Base-by-base conservation (phyloP, 495 filamentous ascomycete genomes). In the Penicilliopsis zonata region DNA sequence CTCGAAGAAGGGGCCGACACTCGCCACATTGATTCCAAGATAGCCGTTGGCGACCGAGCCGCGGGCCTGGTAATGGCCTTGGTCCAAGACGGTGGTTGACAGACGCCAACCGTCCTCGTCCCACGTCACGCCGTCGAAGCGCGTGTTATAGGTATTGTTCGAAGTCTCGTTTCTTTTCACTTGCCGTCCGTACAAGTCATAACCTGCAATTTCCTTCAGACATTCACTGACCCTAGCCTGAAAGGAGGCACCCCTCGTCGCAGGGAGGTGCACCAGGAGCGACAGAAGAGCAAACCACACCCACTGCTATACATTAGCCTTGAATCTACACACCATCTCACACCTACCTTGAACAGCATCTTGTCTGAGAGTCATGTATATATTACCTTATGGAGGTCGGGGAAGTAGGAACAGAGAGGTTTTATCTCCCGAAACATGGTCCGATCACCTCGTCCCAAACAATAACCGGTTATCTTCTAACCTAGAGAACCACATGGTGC, bases 1-100 rank as follows among this genome's bases (percentile, higher is more conserved):
- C 37, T 82, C 78, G 45, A 81, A 82, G 54, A 84, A 82, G 0
- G 79, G 79, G 1, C 79, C 79, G 5, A 63, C 59, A 19, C 69
- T 69, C 15, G 78, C 73, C 8, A 82, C 73, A 42, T 63, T 69
- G 30, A 71, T 69, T 14, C 72, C 72, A 1, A 74, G 35, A 36
- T 76, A 76, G 13, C 72, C 72, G 44, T 76, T 84, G 3, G 77
- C 73, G 7, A 84, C 58, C 9, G 69, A 70, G 28, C 74, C 61
- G 19, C 77, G 72, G 0, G 72, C 59, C 43, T 81, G 69, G 47
- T 71, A 82, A 28, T 70, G 67, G 15, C 75, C 76, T 38, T 69
- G 74, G 32, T 70, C 59, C 2, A 74, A 53, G 12, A 45, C 58
- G 6, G 61, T 70, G 2, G 72, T 76, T 1, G 55, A 63, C 5